Evolutionary conservation across 1,284 basidiomycete genomes (phyloP).

Genomic region (Ganoderma meredithae): DNA sequence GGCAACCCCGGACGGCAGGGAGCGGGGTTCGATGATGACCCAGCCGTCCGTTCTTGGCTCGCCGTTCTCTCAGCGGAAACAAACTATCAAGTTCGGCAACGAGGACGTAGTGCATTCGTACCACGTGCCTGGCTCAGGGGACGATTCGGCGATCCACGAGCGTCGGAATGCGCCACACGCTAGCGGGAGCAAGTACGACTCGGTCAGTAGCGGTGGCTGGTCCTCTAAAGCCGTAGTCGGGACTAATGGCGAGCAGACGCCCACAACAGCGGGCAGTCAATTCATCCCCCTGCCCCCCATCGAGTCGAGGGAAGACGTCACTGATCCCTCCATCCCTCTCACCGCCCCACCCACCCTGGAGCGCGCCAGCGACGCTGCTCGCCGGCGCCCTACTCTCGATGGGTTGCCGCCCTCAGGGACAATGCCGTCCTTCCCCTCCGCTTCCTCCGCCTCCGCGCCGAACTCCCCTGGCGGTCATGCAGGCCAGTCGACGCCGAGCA

Average conservation of each 20-base stretch:
- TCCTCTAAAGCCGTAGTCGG: slow-evolving; percentile 31
- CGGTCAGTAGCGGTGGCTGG: slow-evolving; percentile 35
- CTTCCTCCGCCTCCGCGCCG: slow-evolving; percentile 19
- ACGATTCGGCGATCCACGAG: slow-evolving; percentile 59
- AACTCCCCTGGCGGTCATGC: slow-evolving; percentile 23
- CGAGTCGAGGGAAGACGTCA: slow-evolving; percentile 29
- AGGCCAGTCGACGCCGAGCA: slow-evolving; percentile 14
- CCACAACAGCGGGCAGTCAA: slow-evolving; percentile 12
- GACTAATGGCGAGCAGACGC: slow-evolving; percentile 31
- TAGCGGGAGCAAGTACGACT: slow-evolving; percentile 29
- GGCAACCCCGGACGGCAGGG: slow-evolving; percentile 33
- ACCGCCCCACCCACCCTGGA: slow-evolving; percentile 44
- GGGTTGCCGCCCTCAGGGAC: slow-evolving; percentile 42
- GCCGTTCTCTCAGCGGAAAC: slow-evolving; percentile 53
- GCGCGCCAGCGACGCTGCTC: slow-evolving; percentile 24
- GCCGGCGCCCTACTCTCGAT: slow-evolving; percentile 32
- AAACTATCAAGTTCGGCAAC: slow-evolving; percentile 78
- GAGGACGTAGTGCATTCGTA: slow-evolving; percentile 80
- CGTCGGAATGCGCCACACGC: slow-evolving; percentile 45
- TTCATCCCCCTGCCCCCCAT: slow-evolving; percentile 25
- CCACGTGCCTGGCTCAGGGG: slow-evolving; percentile 52
- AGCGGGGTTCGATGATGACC: slow-evolving; percentile 42
- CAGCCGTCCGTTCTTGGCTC: slow-evolving; percentile 34
- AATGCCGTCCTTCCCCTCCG: slow-evolving; percentile 39
- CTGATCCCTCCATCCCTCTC: slow-evolving; percentile 29